Base-by-base conservation (phyloP, 257 asterid species). In the Primulina eburnea region DNA sequence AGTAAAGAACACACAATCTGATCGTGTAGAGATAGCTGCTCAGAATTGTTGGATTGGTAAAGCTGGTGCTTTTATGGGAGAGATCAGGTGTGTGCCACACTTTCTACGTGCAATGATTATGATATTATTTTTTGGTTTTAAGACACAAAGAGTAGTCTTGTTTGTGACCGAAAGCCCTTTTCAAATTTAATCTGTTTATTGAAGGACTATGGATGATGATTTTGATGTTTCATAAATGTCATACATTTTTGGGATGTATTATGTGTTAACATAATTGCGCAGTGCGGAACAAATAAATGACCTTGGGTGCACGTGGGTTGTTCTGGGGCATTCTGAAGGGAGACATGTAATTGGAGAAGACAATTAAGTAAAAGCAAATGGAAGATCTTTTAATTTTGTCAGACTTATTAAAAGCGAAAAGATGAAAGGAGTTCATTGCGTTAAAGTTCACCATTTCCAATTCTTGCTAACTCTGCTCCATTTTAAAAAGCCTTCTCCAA, bases 31-130 rank as follows among this genome's bases (percentile, higher is more conserved):
- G 77, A 73, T 94, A 37, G 84, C 98, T 67, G 96, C 96, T 63
- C 99, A 94, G 77, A 94, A 94, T 82, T 88, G 96, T 76, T 94
- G 99, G 99, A 87, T 79, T 38, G 96, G 98, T 26, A 94, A 94
- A 82, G 99, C 98, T 76, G 99, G 99, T 66, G 99, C 98, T 71
- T 94, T 94, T 79, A 94, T 97, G 20, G 99, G 99, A 77, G 99
- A 94, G 75, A 94, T 94, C 95, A 94, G 98, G 99, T 84, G 67
- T 64, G 71, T 69, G 47, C 34, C 58, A 5, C 20, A 17, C 20
- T 64, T 53, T 69, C 58, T 20, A 37, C 17, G 28, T 17, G 50
- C 62, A 8, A 37, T 17, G 59, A 11, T 57, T 18, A 29, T 12
- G 8, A 63, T 28, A 28, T 28, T 28, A 28, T 28, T 28, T 28